Evolutionary conservation across 768 basidiomycete species (phyloP).

Genomic region (Royoungia palumana): DNA sequence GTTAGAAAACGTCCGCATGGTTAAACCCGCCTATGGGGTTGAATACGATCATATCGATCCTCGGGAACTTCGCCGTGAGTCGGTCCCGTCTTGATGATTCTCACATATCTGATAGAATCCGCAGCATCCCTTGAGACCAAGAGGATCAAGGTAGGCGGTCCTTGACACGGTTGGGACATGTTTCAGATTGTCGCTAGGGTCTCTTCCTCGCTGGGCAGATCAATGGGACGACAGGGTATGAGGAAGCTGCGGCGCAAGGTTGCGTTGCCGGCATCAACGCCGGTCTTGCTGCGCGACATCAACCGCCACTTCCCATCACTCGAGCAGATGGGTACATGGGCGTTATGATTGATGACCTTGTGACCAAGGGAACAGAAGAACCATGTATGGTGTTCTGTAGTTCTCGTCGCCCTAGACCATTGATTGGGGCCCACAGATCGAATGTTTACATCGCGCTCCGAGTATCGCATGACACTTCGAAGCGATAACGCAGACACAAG

Average conservation of each 20-base stretch:
- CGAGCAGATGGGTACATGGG: constrained; percentile 87
- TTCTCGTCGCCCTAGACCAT: background rate
- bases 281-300: constrained; percentile 58
- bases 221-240: constrained; percentile 91
- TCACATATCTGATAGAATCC: background rate
- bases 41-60: constrained; percentile 93
- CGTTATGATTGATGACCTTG: constrained; percentile 90
- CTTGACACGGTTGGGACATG: background rate
- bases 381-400: constrained; percentile 54
- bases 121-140: constrained; percentile 83
- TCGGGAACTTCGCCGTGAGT: constrained; percentile 69
- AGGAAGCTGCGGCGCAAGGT: constrained; percentile 91
- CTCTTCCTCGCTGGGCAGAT: constrained; percentile 90
- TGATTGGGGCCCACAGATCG: constrained; percentile 52
- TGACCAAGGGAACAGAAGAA: constrained; percentile 85
- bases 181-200: constrained; percentile 41
- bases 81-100: background rate
- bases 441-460: constrained; percentile 91
- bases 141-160: constrained; percentile 55
- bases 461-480: constrained; percentile 84
- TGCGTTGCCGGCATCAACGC: constrained; percentile 88
- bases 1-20: constrained; percentile 79
- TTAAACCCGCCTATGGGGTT: constrained; percentile 85
- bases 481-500: constrained; percentile 88
- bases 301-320: constrained; percentile 59